Percentiles rank a stretch among this genome's conserved stretches.
Evolutionary conservation across 257 asterid genomes (phyloP).

Genomic region (Eucommia ulmoides): DNA sequence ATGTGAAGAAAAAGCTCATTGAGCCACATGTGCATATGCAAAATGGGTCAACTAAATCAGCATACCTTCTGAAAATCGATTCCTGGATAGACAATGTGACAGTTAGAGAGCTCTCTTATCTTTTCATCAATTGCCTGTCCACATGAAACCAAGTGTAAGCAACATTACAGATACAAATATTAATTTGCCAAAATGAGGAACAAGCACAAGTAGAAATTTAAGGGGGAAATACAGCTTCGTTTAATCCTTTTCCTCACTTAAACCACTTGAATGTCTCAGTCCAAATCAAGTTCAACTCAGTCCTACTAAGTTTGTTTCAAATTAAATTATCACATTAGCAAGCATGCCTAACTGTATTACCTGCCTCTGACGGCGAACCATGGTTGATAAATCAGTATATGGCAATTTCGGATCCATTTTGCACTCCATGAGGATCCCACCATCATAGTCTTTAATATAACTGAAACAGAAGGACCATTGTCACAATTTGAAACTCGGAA

Average conservation of each 20-base stretch:
- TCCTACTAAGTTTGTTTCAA: too few relatives aligned
- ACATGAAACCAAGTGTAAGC: slow-evolving; percentile 9
- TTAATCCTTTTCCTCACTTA: background rate
- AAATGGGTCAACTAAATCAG: too few relatives aligned
- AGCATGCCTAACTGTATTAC: too few relatives aligned
- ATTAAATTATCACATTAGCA: too few relatives aligned
- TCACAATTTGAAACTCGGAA: too few relatives aligned
- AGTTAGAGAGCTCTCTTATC: slow-evolving; percentile 90
- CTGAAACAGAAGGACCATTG: slow-evolving; percentile 32
- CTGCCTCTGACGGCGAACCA: slow-evolving; percentile 97
- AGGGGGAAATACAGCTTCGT: too few relatives aligned
- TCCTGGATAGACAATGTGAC: slow-evolving; percentile 89
- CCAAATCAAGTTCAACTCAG: too few relatives aligned
- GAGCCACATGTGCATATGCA: background rate
- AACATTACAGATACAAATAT: background rate
- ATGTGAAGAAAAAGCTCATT: background rate
- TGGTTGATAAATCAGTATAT: slow-evolving; percentile 86
- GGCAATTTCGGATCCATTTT: slow-evolving; percentile 96
- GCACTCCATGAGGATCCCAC: slow-evolving; percentile 99
- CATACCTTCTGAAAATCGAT: slow-evolving; percentile 94
- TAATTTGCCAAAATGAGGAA: background rate
- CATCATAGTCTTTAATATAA: slow-evolving; percentile 91
- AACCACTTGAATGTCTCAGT: too few relatives aligned
- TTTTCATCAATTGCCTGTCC: slow-evolving; percentile 93
- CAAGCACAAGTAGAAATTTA: background rate